phyloP scores from a whole-genome alignment of 805 yeast species.

The Wickerhamiella shivajii region DNA sequence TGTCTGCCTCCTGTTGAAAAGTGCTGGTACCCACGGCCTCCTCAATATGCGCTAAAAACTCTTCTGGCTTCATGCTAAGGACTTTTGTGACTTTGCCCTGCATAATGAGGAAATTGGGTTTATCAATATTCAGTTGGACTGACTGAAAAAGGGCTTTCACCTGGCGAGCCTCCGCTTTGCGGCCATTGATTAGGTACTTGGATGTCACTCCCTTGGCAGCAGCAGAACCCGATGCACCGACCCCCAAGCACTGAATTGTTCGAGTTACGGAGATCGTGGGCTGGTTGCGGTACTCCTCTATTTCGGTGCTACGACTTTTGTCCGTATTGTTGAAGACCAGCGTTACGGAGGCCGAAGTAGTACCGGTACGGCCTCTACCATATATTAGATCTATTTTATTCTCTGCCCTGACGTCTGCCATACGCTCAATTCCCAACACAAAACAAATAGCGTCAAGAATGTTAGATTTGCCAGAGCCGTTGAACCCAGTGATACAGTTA shows the following conservation, averaged over 20 bases:
- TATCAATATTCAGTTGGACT: slow-evolving; percentile 89
- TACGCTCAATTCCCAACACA: slow-evolving; percentile 90
- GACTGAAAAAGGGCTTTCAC: slow-evolving; percentile 84
- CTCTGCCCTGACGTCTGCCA: slow-evolving; percentile 90
- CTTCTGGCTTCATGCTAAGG: slow-evolving; percentile 87
- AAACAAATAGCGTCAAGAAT: slow-evolving; percentile 95
- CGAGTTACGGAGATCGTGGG: slow-evolving; percentile 66
- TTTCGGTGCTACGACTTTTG: slow-evolving; percentile 64
- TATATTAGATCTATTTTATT: slow-evolving; percentile 87
- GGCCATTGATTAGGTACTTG: slow-evolving; percentile 88
- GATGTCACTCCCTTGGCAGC: slow-evolving; percentile 76
- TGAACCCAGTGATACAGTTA: slow-evolving; percentile 94
- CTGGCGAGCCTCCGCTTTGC: slow-evolving; percentile 87
- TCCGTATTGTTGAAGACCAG: slow-evolving; percentile 87
- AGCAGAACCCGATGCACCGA: neutral
- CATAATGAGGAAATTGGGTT: slow-evolving; percentile 95
- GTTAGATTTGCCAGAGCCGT: slow-evolving; percentile 96
- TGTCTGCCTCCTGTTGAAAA: slow-evolving; percentile 85
- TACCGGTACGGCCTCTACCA: slow-evolving; percentile 96
- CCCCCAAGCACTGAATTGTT: slow-evolving; percentile 22
- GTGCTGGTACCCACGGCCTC: slow-evolving; percentile 98
- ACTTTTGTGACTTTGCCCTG: slow-evolving; percentile 98
- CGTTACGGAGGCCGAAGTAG: slow-evolving; percentile 91
- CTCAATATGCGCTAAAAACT: slow-evolving; percentile 78
- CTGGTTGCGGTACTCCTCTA: slow-evolving; percentile 60